These are phyloP conservation scores for Diplodia seriata DNA, from an alignment of 2,329 filamentous ascomycete species.

Conservation along the genomic window DNA sequence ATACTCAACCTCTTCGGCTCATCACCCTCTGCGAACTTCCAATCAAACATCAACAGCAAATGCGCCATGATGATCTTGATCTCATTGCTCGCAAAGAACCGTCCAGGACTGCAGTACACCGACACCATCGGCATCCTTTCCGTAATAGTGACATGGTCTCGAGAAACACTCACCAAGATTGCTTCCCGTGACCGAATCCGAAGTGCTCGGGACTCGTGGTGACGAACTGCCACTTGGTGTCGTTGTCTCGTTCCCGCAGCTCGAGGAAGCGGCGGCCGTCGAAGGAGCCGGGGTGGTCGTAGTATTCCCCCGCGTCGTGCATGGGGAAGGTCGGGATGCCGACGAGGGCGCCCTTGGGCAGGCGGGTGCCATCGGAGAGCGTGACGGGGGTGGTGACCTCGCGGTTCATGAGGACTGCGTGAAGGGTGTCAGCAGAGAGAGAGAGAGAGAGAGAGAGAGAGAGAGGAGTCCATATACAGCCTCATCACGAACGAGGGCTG, in stretches of 20 bases:
- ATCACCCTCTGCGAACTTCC: background rate
- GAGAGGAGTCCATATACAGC: no score
- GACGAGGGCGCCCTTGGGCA: slow-evolving; percentile 15
- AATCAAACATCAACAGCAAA: slow-evolving; percentile 14
- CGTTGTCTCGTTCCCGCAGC: background rate
- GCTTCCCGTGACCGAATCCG: slow-evolving; percentile 36
- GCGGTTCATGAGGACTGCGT: slow-evolving; percentile 4
- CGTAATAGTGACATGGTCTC: fast-evolving
- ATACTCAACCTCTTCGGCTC: background rate
- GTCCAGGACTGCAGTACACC: slow-evolving; percentile 41
- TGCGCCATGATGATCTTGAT: slow-evolving; percentile 44
- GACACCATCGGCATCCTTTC: slow-evolving; percentile 37
- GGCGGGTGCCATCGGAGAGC: slow-evolving; percentile 17
- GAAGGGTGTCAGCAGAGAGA: no score
- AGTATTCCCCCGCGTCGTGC: background rate
- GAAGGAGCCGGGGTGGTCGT: background rate
- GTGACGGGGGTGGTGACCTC: background rate
- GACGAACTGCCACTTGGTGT: slow-evolving; percentile 33
- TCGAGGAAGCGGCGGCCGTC: slow-evolving; percentile 19
- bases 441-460: background rate
- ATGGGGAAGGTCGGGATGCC: slow-evolving; percentile 12
- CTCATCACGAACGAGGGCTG: no score
- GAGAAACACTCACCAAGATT: slow-evolving; percentile 19
- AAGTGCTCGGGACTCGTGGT: background rate
- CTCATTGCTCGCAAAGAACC: slow-evolving; percentile 45